These are phyloP conservation scores for Aspergillus arachidicola DNA, from an alignment of 2,329 filamentous ascomycete species.

Conservation along the genomic window DNA sequence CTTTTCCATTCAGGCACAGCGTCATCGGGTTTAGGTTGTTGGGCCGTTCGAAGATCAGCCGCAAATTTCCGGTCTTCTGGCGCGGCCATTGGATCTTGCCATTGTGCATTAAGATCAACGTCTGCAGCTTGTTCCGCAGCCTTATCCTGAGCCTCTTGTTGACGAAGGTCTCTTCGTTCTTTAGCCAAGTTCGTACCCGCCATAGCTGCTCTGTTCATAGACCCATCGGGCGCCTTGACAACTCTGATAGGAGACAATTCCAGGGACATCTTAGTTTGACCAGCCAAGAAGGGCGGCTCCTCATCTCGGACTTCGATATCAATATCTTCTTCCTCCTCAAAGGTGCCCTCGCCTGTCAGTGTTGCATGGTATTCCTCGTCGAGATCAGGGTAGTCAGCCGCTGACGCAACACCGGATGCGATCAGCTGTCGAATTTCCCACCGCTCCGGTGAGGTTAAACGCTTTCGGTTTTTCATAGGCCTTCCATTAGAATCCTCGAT, in stretches of 20 bases:
- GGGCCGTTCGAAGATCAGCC: conserved; percentile 74
- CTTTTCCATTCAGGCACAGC: conserved; percentile 91
- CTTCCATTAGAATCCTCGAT: conserved; percentile 63
- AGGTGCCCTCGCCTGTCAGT: conserved; percentile 78
- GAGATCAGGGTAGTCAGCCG: conserved; percentile 89
- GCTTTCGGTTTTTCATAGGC: conserved; percentile 72
- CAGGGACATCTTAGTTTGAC: conserved; percentile 94
- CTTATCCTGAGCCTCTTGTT: conserved; percentile 82
- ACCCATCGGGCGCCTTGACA: conserved; percentile 97
- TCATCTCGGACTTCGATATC: conserved; percentile 97
- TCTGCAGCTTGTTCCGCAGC: conserved; percentile 72
- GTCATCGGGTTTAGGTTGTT: conserved; percentile 61
- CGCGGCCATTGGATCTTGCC: conserved; percentile 95
- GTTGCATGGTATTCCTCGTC: conserved; percentile 93
- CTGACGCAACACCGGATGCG: conserved; percentile 89
- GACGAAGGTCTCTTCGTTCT: conserved; percentile 83
- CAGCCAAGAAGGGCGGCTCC: conserved; percentile 91
- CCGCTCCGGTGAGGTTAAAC: conserved; percentile 92
- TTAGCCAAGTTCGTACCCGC: conserved; percentile 85
- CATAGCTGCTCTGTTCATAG: conserved; percentile 95
- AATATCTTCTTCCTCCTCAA: conserved; percentile 93
- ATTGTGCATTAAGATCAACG: conserved; percentile 84
- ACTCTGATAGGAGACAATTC: conserved; percentile 95
- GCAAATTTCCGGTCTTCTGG: conserved; percentile 87
- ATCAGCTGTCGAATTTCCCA: conserved; percentile 99